Base-by-base conservation (phyloP, 257 asterid genomes). In the Przewalskia tangutica region DNA sequence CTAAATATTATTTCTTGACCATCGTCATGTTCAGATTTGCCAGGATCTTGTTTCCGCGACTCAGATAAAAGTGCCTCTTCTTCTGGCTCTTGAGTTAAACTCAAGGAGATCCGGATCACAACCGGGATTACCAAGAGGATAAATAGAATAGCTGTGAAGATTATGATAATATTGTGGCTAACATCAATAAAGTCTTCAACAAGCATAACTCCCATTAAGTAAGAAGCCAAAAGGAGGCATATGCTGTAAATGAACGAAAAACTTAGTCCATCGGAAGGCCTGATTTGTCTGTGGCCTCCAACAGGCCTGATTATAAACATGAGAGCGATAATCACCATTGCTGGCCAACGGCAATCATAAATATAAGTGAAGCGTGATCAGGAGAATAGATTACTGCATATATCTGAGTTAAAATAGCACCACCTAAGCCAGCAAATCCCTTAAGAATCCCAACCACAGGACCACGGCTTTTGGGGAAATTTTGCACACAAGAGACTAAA, bases 401-500 rank as follows among this genome's bases (percentile, higher is more conserved):
- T 46, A 91, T 58, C 46, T 90, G 92, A 18, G 96, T 90, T 63
- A 89, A 84, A 62, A 91, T 91, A 14, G 93, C 96, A 55, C 94
- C 94, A 82, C 90, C 65, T 59, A 91, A 56, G 63, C 97, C 97
- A 0, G 93, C 94, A 67, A 90, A 90, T 10, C 94, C 96, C 80
- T 91, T 91, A 7, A 91, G 91, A 82, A 91, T 89, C 48, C 97
- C 97, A 77, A 90, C 94, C 13, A 89, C 90, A 8, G 97, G 97
- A 40, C 96, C 96, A 1, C 94, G 91, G 77, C 86, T 90, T 84
- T 86, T 89, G 4, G 94, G 93, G 86, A 90, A 92, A 85, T 89
- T 90, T 85, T 87, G 94, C 51, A 90, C 93, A 50, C 92, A 87
- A 36, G 97, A 87, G 55, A 90, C 94, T 1, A 89, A 77, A 27